Percentiles rank a stretch among this genome's conserved stretches.
These are phyloP conservation scores for Stachybotrys chlorohalonatus DNA, from an alignment of 2,329 filamentous ascomycete genomes.

Conservation along the genomic window DNA sequence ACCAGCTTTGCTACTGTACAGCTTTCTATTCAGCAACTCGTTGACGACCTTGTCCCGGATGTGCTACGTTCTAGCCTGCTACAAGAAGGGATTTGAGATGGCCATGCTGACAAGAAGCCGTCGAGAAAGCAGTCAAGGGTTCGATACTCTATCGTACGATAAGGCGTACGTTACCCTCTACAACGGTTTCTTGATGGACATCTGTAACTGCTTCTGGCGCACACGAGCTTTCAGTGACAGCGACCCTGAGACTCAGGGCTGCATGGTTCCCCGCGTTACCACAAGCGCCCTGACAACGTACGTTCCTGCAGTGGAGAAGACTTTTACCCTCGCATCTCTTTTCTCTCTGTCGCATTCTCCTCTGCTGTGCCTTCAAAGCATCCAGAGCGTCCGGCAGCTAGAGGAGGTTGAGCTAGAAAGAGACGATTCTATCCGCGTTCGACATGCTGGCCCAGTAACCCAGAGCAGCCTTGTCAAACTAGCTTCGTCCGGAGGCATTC, in stretches of 20 bases:
- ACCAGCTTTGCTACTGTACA: constrained; percentile 54
- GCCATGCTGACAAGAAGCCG: constrained; percentile 38
- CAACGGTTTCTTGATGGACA: constrained; percentile 80
- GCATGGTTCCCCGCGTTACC: constrained; percentile 35
- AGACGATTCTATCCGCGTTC: constrained; percentile 28
- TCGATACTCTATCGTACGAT: constrained; percentile 38
- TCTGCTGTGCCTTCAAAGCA: constrained; percentile 44
- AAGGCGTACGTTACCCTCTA: constrained; percentile 57
- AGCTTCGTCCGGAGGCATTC: constrained; percentile 55
- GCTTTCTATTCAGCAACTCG: constrained; percentile 57
- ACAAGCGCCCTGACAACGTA: constrained; percentile 38
- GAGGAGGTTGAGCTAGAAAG: constrained; percentile 45
- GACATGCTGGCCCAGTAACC: constrained; percentile 62
- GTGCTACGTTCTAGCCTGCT: constrained; percentile 58
- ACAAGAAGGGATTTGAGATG: constrained; percentile 66
- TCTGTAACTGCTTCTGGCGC: constrained; percentile 78
- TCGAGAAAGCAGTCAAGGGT: constrained; percentile 14
- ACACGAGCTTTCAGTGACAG: constrained; percentile 57
- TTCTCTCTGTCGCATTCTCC: constrained; percentile 54
- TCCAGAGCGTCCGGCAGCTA: constrained; percentile 42
- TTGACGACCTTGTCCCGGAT: constrained; percentile 58
- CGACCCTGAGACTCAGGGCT: constrained; percentile 46
- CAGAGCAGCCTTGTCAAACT: constrained; percentile 56
- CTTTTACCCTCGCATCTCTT: constrained; percentile 35
- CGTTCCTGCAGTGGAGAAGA: constrained; percentile 35